Evolutionary conservation across 257 asterid genomes (phyloP).

Genomic region (Voacanga thouarsii): DNA sequence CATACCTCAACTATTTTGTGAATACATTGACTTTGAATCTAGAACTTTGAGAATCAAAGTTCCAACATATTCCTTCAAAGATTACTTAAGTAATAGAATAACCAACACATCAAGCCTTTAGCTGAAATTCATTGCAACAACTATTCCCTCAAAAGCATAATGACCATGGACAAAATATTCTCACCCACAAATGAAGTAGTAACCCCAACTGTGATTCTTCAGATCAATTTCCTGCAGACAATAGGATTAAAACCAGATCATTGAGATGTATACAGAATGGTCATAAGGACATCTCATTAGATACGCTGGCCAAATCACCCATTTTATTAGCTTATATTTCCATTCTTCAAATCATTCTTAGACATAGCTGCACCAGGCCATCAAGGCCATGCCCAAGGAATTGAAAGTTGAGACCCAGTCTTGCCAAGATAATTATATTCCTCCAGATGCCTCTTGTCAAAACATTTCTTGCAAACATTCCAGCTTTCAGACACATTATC

Average conservation of each 20-base stretch:
- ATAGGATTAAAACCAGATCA: neutral
- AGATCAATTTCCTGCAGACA: conserved; percentile 72
- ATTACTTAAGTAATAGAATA: neutral
- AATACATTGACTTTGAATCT: neutral
- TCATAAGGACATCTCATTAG: neutral
- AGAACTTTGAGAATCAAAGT: neutral
- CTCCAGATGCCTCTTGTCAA: neutral
- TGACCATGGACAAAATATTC: conserved; percentile 6
- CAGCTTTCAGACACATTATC: neutral
- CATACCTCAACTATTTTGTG: neutral
- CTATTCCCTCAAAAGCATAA: neutral
- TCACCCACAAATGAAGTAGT: conserved; percentile 92
- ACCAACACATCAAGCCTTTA: neutral
- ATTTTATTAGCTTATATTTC: neutral
- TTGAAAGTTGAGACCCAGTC: neutral
- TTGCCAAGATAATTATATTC: neutral
- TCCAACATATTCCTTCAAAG: neutral
- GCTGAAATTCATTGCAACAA: neutral
- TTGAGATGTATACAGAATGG: neutral
- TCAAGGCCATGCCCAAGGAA: no score
- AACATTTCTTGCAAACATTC: neutral
- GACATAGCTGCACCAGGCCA: neutral
- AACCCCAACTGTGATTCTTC: conserved; percentile 89
- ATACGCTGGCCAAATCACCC: neutral
- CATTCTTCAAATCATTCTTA: neutral